A percentile compares a stretch with the other conserved stretches of the same genome.
phyloP scores from a whole-genome alignment of 805 yeast species.

The Sugiyamaella qingdaonensis region DNA sequence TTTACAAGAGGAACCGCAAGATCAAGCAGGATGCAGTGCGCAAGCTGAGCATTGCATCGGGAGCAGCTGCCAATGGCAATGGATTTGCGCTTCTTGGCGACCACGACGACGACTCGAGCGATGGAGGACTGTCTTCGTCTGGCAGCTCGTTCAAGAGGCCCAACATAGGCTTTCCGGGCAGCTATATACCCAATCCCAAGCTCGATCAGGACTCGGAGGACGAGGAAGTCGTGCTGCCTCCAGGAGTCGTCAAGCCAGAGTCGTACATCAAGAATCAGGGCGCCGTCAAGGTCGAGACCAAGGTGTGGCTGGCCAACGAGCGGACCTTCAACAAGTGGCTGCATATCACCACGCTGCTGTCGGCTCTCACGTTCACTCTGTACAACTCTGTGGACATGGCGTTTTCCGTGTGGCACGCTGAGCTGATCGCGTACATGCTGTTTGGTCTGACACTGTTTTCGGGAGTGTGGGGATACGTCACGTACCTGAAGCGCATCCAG shows the following conservation, averaged over 20 bases:
- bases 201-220: slow-evolving; percentile 59
- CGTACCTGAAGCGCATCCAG: slow-evolving; percentile 65
- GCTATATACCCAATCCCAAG: slow-evolving; percentile 12
- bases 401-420: slow-evolving; percentile 53
- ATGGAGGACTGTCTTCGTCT: slow-evolving; percentile 23
- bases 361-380: slow-evolving; percentile 79
- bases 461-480: slow-evolving; percentile 84
- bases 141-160: not conserved
- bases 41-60: not conserved
- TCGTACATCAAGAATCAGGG: slow-evolving; percentile 81
- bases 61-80: slow-evolving; percentile 35
- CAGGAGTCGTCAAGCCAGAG: slow-evolving; percentile 83
- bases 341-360: slow-evolving; percentile 77
- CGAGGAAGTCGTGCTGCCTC: slow-evolving; percentile 79
- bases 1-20: slow-evolving; percentile 60
- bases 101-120: slow-evolving; percentile 52
- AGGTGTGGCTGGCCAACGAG: slow-evolving; percentile 98
- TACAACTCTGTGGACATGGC: slow-evolving; percentile 71
- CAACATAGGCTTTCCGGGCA: slow-evolving; percentile 9
- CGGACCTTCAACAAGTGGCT: slow-evolving; percentile 96
- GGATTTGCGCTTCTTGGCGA: slow-evolving; percentile 44
- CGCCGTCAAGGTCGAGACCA: slow-evolving; percentile 91
- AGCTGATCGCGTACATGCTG: slow-evolving; percentile 68
- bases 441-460: slow-evolving; percentile 78
- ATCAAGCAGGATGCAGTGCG: slow-evolving; percentile 5